A percentile compares a stretch with the other conserved stretches of the same genome.
Conservation (phyloP, 495 filamentous ascomycete genomes). For the Neurospora terricola region DNA sequence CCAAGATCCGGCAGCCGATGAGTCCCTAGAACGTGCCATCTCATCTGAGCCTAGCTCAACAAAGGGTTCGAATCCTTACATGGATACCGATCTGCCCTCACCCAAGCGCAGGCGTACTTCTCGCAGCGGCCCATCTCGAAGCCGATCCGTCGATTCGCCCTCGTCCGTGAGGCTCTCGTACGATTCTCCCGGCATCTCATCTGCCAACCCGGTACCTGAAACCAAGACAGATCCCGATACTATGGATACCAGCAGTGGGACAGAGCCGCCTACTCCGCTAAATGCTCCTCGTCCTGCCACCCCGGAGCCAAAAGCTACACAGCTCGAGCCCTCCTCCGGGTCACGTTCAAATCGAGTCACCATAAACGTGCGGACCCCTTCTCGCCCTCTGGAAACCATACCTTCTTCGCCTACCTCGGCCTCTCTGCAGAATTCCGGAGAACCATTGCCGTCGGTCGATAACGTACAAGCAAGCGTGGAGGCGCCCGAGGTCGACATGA, state of each 20-base stretch:
- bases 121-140: conserved; percentile 29
- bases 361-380: conserved; percentile 40
- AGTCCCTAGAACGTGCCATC: conserved; percentile 45
- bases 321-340: conserved; percentile 18
- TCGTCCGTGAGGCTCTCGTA: neutral
- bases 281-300: conserved; percentile 21
- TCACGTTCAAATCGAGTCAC: conserved; percentile 41
- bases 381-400: conserved; percentile 25
- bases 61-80: conserved; percentile 43
- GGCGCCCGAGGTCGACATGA: conserved; percentile 29
- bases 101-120: conserved; percentile 43
- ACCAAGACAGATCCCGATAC: conserved; percentile 25
- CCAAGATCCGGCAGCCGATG: conserved; percentile 32
- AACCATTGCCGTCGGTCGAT: conserved; percentile 11
- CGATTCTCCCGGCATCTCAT: conserved; percentile 16
- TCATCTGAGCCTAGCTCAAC: conserved; percentile 51
- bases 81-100: conserved; percentile 40
- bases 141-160: conserved; percentile 29
- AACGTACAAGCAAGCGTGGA: conserved; percentile 31
- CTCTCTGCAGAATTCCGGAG: conserved; percentile 18
- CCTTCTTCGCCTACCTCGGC: conserved; percentile 39
- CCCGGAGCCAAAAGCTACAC: conserved; percentile 21
- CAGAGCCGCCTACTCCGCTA: conserved; percentile 28
- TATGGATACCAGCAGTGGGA: conserved; percentile 9
- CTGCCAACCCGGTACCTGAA: conserved; percentile 12